Base-by-base conservation (phyloP, 148 eudicot species). In the Oxyria digyna region DNA sequence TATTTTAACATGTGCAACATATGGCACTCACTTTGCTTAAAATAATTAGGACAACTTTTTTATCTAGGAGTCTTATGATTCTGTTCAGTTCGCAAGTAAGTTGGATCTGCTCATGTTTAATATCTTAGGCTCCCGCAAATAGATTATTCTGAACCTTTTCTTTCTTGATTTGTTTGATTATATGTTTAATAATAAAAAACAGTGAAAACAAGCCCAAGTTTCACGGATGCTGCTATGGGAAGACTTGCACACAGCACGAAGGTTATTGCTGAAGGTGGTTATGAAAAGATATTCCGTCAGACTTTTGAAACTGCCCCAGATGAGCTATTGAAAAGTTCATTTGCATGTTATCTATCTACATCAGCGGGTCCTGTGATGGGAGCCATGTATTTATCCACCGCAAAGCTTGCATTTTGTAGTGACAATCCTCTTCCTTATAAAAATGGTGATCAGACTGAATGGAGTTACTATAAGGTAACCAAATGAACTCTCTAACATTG, bases 361-460 rank as follows among this genome's bases (percentile, higher is more conserved):
- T 89, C 96, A 64, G 98, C 91, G 65, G 98, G 98, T 62, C 98
- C 98, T 46, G 96, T 92, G 72, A 89, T 92, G 98, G 98, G 98
- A 62, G 81, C 88, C 54, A 48, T 92, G 67, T 92, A 87, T 72
- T 77, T 87, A 26, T 89, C 98, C 32, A 87, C 91, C 26, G 94
- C 89, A 71, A 92, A 92, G 83, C 87, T 89, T 72, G 98, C 96
- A 50, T 92, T 87, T 73, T 89, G 94, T 74, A 92, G 98, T 52
- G 98, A 92, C 75, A 92, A 83, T 72, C 98, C 98, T 15, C 87
- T 92, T 42, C 87, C 98, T 13, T 92, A 89, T 78, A 85, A 85
- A 82, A 78, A 77, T 70, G 89, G 80, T 62, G 85, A 83, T 45
- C 80, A 84, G 81, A 87, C 86, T 41, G 91, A 89, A 63, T 92